These are phyloP conservation scores for Suillus occidentalis DNA, from an alignment of 768 basidiomycete genomes.

Conservation along the genomic window DNA sequence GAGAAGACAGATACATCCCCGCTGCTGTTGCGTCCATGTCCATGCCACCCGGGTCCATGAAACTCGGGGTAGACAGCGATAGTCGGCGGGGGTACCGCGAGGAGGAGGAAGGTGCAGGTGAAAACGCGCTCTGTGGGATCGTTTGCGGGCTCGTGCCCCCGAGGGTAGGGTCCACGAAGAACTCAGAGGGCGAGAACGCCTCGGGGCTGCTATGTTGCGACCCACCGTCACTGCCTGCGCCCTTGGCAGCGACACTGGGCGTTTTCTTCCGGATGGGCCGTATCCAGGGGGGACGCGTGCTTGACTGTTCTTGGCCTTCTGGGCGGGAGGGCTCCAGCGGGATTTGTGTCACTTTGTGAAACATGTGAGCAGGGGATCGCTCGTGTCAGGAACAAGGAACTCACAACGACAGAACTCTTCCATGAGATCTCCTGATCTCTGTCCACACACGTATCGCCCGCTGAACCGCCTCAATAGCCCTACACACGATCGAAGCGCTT, in stretches of 20 bases:
- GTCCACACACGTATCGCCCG: constrained; percentile 88
- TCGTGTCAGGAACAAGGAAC: constrained; percentile 19
- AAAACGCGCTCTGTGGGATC: constrained; percentile 16
- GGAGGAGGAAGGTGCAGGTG: constrained; percentile 21
- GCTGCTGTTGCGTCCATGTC: constrained; percentile 49
- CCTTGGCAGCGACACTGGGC: constrained; percentile 46
- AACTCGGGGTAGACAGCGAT: constrained; percentile 26
- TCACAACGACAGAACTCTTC: constrained; percentile 91
- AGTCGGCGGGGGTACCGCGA: constrained; percentile 27
- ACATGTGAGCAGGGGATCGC: constrained; percentile 13
- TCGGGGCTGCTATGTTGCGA: constrained; percentile 60
- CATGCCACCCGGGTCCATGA: constrained; percentile 35
- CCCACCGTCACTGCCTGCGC: constrained; percentile 43
- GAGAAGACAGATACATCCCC: constrained; percentile 50
- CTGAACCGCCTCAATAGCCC: constrained; percentile 87
- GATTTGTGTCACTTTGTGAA: constrained; percentile 69
- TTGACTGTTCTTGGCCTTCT: constrained; percentile 47
- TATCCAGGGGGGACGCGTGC: constrained; percentile 78
- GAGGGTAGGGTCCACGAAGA: constrained; percentile 50
- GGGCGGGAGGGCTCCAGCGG: constrained; percentile 72
- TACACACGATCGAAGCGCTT: constrained; percentile 85
- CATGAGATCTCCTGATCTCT: constrained; percentile 88
- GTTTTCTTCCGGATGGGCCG: constrained; percentile 84
- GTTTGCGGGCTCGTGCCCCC: constrained; percentile 27
- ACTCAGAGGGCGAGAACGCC: constrained; percentile 63